These are phyloP conservation scores for Psilocybe subaeruginosa DNA, from an alignment of 768 basidiomycete genomes.

Conservation along the genomic window DNA sequence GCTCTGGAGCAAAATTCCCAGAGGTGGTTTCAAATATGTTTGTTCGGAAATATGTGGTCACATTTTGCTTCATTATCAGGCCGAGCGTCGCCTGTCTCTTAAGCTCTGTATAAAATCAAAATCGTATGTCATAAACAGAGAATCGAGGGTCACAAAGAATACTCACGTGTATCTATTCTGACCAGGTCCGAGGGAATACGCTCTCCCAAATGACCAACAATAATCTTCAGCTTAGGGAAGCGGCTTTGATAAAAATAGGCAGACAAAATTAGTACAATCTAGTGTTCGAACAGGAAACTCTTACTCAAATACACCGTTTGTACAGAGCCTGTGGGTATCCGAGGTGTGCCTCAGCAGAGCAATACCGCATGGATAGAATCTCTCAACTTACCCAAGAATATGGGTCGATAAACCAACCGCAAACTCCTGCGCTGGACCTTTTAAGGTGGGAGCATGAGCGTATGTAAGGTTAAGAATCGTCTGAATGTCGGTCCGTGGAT, in stretches of 20 bases:
- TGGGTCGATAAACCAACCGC: constrained; percentile 41
- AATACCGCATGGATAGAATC: background rate
- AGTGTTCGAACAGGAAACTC: no score
- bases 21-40: constrained; percentile 44
- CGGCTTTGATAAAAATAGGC: constrained; percentile 28
- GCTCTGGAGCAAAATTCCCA: constrained; percentile 41
- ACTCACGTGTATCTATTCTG: constrained; percentile 41
- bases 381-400: constrained; percentile 34
- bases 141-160: background rate
- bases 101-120: constrained; percentile 28
- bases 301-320: background rate
- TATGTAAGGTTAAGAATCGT: constrained; percentile 28
- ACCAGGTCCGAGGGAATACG: constrained; percentile 43
- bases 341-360: background rate
- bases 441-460: constrained; percentile 34
- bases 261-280: no score
- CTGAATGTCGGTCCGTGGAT: constrained; percentile 34
- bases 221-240: constrained; percentile 41
- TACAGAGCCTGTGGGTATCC: background rate
- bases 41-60: constrained; percentile 38
- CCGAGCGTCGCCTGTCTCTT: constrained; percentile 27
- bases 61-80: constrained; percentile 40
- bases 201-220: constrained; percentile 47
- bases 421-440: constrained; percentile 39
- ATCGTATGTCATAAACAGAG: background rate